Evolutionary conservation across 2,329 filamentous ascomycete genomes (phyloP).

Genomic region (Pseudogymnoascus pannorum): DNA sequence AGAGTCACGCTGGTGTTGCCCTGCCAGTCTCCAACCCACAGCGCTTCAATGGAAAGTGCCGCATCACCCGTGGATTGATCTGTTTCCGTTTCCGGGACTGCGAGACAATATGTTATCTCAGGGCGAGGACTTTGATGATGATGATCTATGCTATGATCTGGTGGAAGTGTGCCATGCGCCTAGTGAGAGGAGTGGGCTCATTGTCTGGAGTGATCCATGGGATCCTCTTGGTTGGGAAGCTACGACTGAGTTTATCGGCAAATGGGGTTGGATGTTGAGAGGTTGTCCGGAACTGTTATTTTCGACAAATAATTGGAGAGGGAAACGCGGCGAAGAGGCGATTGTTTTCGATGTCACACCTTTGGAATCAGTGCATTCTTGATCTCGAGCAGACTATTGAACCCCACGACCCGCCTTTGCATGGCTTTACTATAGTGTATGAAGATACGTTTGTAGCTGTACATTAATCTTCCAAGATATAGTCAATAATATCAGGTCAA

Average conservation of each 20-base stretch:
- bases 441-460: neutral
- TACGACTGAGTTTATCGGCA: slow-evolving; percentile 36
- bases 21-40: slow-evolving; percentile 31
- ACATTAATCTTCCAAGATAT: neutral
- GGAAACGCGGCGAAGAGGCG: slow-evolving; percentile 6
- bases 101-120: slow-evolving; percentile 35
- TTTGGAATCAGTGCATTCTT: neutral
- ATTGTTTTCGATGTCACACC: neutral
- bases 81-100: slow-evolving; percentile 31
- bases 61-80: slow-evolving; percentile 36
- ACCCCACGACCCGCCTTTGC: neutral
- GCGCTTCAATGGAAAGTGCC: slow-evolving; percentile 29
- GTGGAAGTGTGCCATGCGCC: slow-evolving; percentile 23
- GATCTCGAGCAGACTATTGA: neutral
- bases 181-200: slow-evolving; percentile 27
- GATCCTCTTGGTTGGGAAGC: slow-evolving; percentile 41
- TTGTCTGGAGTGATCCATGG: slow-evolving; percentile 44
- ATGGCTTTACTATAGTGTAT: neutral
- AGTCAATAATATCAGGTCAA: neutral
- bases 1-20: slow-evolving; percentile 10
- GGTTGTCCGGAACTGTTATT: slow-evolving; percentile 33
- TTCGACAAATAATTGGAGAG: slow-evolving; percentile 32
- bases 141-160: slow-evolving; percentile 33
- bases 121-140: slow-evolving; percentile 28
- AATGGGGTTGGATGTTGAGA: slow-evolving; percentile 36